Percentiles rank a stretch among this genome's conserved stretches.
phyloP scores from a whole-genome alignment of 495 filamentous ascomycete genomes.

The Parmelia sp. region DNA sequence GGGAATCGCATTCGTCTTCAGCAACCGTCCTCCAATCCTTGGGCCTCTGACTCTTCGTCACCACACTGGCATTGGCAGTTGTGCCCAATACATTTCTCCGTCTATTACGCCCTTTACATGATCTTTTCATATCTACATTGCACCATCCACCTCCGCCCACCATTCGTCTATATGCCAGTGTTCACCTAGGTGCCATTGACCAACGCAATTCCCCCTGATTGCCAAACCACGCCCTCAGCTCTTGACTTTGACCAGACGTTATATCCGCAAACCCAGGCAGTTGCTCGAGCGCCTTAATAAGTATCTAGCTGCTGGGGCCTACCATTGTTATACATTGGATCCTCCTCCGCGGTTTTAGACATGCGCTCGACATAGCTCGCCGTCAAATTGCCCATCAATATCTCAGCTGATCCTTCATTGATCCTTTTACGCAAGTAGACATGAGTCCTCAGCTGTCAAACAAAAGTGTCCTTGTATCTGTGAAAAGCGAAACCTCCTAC shows the following conservation, averaged over 20 bases:
- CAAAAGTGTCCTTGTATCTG: conserved; percentile 14
- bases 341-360: not conserved
- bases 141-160: not conserved
- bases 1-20: conserved; percentile 14
- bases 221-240: conserved; percentile 6
- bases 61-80: conserved; percentile 8
- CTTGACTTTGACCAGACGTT: conserved; percentile 3
- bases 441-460: conserved; percentile 21
- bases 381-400: not conserved
- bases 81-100: conserved; percentile 1
- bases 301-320: not conserved
- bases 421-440: not conserved
- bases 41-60: conserved; percentile 7
- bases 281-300: conserved; percentile 13
- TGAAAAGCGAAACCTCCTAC: conserved; percentile 26
- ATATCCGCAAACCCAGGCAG: conserved; percentile 17
- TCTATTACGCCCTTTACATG: conserved; percentile 10
- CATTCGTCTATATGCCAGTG: conserved; percentile 12
- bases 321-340: conserved; percentile 3
- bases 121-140: conserved; percentile 4
- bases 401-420: not conserved
- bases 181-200: conserved; percentile 7
- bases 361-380: conserved; percentile 7
- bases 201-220: conserved; percentile 4
- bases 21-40: conserved; percentile 11